These are phyloP conservation scores for Hemileccinum rubropunctum DNA, from an alignment of 768 basidiomycete genomes.

Conservation along the genomic window DNA sequence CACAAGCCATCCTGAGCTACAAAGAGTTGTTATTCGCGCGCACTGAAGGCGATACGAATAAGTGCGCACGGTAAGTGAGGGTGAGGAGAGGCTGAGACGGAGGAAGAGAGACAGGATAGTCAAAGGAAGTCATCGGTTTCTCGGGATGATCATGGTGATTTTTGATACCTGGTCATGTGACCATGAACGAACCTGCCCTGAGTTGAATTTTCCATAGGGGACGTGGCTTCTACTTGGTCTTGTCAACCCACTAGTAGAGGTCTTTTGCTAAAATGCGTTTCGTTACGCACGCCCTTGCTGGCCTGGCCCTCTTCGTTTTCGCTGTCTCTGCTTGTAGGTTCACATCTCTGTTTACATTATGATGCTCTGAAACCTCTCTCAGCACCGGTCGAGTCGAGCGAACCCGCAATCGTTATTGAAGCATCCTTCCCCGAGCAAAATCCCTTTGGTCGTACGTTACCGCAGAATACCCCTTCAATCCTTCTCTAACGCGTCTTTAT, in stretches of 20 bases:
- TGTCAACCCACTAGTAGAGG: neutral
- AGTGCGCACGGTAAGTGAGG: conserved; percentile 58
- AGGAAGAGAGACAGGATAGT: conserved; percentile 48
- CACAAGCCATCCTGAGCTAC: conserved; percentile 53
- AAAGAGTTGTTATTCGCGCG: neutral
- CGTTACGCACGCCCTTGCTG: conserved; percentile 25
- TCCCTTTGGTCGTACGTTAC: conserved; percentile 68
- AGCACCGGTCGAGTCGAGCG: conserved; percentile 34
- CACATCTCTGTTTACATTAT: neutral
- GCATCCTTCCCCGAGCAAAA: conserved; percentile 71
- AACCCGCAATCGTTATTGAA: conserved; percentile 52
- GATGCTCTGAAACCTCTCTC: conserved; percentile 5
- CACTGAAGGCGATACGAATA: neutral
- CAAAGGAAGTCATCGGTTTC: conserved; percentile 3
- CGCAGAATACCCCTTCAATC: neutral
- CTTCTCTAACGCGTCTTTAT: conserved; percentile 10
- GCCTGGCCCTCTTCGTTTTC: conserved; percentile 29
- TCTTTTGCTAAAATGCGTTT: conserved; percentile 32
- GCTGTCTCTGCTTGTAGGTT: conserved; percentile 31
- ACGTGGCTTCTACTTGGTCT: conserved; percentile 22
- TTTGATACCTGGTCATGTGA: conserved; percentile 15
- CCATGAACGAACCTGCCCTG: conserved; percentile 25
- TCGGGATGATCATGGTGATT: no score
- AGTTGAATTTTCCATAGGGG: conserved; percentile 18
- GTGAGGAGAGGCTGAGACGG: conserved; percentile 52